A percentile compares a stretch with the other conserved stretches of the same genome.
These are phyloP conservation scores for Achaetomiella virescens DNA, from an alignment of 495 filamentous ascomycete genomes.

Conservation along the genomic window DNA sequence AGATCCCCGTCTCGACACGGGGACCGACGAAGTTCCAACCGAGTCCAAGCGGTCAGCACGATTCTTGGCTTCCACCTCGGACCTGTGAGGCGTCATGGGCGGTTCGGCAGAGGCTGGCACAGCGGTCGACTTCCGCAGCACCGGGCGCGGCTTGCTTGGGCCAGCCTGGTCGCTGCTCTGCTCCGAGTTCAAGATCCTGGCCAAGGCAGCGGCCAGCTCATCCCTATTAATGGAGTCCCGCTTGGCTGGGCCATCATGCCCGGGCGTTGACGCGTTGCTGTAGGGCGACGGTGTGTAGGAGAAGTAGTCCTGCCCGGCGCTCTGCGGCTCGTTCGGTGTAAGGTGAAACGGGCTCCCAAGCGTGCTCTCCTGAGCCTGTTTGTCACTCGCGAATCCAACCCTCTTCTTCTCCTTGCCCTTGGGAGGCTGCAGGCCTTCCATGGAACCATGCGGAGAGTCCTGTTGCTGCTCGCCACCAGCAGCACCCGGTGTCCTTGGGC, in stretches of 20 bases:
- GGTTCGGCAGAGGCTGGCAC: constrained; percentile 5
- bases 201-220: constrained; percentile 20
- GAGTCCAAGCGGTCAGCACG: constrained; percentile 31
- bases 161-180: constrained; percentile 9
- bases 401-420: constrained; percentile 30
- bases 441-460: background rate
- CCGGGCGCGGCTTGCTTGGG: constrained; percentile 25
- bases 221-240: constrained; percentile 26
- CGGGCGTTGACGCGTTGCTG: constrained; percentile 7
- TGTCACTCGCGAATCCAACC: constrained; percentile 25
- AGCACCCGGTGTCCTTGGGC: background rate
- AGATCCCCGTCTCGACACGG: constrained; percentile 27
- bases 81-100: constrained; percentile 11
- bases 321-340: constrained; percentile 12
- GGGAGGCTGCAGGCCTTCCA: constrained; percentile 3
- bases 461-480: background rate
- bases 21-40: constrained; percentile 30
- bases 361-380: background rate
- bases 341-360: constrained; percentile 2
- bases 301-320: constrained; percentile 20
- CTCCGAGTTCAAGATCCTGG: constrained; percentile 20
- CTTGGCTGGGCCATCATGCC: background rate
- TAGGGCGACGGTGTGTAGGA: constrained; percentile 15
- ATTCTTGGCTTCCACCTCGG: constrained; percentile 28
- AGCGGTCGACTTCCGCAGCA: constrained; percentile 20